Conservation (phyloP, 2,329 filamentous ascomycete species). For the Talaromyces piceae region DNA sequence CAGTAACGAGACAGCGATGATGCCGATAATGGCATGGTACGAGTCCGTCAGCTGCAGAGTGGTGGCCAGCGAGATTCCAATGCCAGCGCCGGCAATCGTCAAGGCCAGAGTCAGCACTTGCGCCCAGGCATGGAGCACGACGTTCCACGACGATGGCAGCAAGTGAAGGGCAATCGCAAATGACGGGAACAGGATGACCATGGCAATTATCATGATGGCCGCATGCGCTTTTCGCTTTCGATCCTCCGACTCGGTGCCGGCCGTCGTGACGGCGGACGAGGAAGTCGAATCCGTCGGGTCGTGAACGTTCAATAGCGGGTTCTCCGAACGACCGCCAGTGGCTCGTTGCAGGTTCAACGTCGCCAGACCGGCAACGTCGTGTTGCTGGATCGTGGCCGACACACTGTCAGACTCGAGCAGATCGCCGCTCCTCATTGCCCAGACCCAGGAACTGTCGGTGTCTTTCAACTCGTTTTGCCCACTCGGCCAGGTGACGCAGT, state of each 20-base stretch:
- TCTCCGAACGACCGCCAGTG: conserved; percentile 16
- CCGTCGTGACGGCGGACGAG: not conserved
- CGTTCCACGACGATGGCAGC: conserved; percentile 32
- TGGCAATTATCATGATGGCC: conserved; percentile 34
- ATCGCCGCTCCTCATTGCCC: conserved; percentile 19
- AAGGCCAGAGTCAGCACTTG: conserved; percentile 44
- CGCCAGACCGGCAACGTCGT: conserved; percentile 18
- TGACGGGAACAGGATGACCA: conserved; percentile 36
- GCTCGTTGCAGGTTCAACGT: conserved; percentile 18
- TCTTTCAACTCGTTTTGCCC: conserved; percentile 14
- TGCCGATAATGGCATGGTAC: conserved; percentile 49
- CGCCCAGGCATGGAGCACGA: conserved; percentile 38
- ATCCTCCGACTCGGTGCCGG: not conserved
- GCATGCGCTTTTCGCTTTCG: conserved; percentile 19
- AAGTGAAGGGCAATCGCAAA: conserved; percentile 27
- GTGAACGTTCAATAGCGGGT: conserved; percentile 18
- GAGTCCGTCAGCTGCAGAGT: conserved; percentile 29
- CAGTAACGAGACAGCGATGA: conserved; percentile 43
- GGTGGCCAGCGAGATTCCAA: conserved; percentile 45
- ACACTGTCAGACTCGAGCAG: conserved; percentile 17
- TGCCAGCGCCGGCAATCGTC: conserved; percentile 42
- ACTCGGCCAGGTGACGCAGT: conserved; percentile 18
- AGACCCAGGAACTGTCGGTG: conserved; percentile 22
- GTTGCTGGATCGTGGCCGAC: conserved; percentile 15
- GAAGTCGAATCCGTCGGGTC: not conserved